phyloP scores from a whole-genome alignment of 2,329 filamentous ascomycete species.

The Aspergillus persii region DNA sequence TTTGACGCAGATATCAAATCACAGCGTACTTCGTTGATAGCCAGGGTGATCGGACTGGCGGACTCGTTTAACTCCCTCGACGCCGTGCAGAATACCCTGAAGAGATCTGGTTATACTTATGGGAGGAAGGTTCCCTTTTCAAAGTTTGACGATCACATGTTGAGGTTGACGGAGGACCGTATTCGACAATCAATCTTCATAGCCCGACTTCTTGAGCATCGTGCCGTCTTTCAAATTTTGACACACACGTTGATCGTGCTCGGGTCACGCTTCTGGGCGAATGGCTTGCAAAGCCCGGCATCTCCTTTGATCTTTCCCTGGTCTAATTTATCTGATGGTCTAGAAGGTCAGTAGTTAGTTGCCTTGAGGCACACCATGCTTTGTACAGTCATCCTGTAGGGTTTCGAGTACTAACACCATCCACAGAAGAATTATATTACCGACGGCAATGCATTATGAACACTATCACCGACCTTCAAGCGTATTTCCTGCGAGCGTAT shows the following conservation, averaged over 20 bases:
- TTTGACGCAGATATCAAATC: constrained; percentile 27
- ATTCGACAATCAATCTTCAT: constrained; percentile 41
- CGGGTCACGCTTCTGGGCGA: constrained; percentile 38
- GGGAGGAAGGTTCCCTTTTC: constrained; percentile 26
- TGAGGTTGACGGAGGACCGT: constrained; percentile 37
- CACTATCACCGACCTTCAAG: constrained; percentile 44
- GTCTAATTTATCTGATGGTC: constrained; percentile 35
- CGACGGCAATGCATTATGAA: constrained; percentile 42
- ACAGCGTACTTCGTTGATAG: constrained; percentile 31
- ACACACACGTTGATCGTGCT: constrained; percentile 36
- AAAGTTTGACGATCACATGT: constrained; percentile 24
- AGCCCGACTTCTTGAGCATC: constrained; percentile 31
- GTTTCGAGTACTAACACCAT: constrained; percentile 1
- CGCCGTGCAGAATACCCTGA: constrained; percentile 23
- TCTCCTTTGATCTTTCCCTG: constrained; percentile 27
- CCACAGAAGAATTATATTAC: constrained; percentile 42
- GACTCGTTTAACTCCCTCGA: constrained; percentile 35
- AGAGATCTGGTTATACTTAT: constrained; percentile 27
- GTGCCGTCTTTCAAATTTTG: constrained; percentile 25
- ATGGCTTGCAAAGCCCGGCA: constrained; percentile 26
- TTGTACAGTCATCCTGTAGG: background rate
- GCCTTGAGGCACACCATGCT: constrained; percentile 12
- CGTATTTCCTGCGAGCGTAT: constrained; percentile 41
- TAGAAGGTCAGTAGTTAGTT: constrained; percentile 34
- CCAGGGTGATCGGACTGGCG: constrained; percentile 32